phyloP scores from a whole-genome alignment of 2,329 filamentous ascomycete species.

The Fusarium praegraminearum region DNA sequence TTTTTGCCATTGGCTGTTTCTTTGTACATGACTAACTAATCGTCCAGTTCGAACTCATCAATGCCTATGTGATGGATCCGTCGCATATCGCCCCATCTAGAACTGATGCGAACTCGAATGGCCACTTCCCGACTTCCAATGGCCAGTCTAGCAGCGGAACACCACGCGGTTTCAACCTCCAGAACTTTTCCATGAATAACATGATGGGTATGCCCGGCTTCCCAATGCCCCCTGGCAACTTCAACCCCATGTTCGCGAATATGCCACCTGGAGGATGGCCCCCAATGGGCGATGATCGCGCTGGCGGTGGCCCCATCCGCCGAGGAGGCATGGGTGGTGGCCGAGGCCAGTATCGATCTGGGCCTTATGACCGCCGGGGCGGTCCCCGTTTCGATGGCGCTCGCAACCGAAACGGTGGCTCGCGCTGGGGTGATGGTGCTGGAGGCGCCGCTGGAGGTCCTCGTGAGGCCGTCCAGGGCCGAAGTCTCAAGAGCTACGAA shows the following conservation, averaged over 20 bases:
- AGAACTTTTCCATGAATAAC: conserved; percentile 73
- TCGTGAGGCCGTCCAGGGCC: conserved; percentile 89
- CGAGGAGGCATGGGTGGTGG: conserved; percentile 69
- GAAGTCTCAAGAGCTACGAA: conserved; percentile 96
- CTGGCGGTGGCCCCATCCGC: conserved; percentile 77
- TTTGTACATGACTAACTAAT: conserved; percentile 24
- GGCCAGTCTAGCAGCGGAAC: conserved; percentile 84
- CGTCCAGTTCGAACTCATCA: conserved; percentile 84
- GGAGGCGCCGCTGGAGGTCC: conserved; percentile 84
- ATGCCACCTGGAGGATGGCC: conserved; percentile 64
- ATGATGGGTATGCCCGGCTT: conserved; percentile 73
- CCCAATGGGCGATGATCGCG: conserved; percentile 66
- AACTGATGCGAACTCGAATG: conserved; percentile 94
- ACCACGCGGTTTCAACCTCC: conserved; percentile 89
- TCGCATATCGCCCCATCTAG: conserved; percentile 93
- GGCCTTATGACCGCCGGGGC: conserved; percentile 79
- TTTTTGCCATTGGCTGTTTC: neutral
- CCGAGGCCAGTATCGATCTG: conserved; percentile 70
- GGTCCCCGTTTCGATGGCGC: conserved; percentile 65
- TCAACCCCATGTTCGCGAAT: conserved; percentile 67
- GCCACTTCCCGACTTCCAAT: conserved; percentile 88
- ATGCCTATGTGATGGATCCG: conserved; percentile 93
- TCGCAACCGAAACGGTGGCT: conserved; percentile 63
- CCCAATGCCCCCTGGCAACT: conserved; percentile 61
- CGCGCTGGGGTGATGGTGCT: conserved; percentile 80